Evolutionary conservation across 768 basidiomycete species (phyloP).

Genomic region (Lenzites betulinus): DNA sequence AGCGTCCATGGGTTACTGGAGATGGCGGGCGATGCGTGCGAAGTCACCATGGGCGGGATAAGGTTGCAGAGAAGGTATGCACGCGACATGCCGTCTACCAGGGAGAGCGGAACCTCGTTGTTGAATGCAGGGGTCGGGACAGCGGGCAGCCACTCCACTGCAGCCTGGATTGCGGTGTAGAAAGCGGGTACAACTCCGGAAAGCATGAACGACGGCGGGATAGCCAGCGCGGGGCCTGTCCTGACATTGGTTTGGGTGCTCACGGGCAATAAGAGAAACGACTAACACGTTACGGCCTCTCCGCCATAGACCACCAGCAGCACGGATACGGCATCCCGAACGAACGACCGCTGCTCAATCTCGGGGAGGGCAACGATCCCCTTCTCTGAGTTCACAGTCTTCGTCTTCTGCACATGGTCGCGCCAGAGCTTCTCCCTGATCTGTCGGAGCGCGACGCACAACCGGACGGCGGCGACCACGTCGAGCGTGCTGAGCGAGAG

Average conservation of each 20-base stretch:
- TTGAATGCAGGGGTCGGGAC: slow-evolving; percentile 52
- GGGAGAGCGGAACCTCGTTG: slow-evolving; percentile 69
- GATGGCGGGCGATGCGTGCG: slow-evolving; percentile 51
- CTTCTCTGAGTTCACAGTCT: slow-evolving; percentile 31
- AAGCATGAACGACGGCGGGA: slow-evolving; percentile 79
- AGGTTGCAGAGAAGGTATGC: slow-evolving; percentile 77
- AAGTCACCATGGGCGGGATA: slow-evolving; percentile 67
- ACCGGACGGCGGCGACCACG: slow-evolving; percentile 63
- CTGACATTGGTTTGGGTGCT: background rate
- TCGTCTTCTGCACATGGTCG: slow-evolving; percentile 41
- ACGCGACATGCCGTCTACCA: slow-evolving; percentile 80
- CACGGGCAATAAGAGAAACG: background rate
- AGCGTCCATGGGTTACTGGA: slow-evolving; percentile 76
- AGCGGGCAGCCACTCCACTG: slow-evolving; percentile 61
- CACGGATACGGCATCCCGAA: slow-evolving; percentile 56
- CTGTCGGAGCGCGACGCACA: slow-evolving; percentile 71
- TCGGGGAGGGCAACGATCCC: slow-evolving; percentile 29
- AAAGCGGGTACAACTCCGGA: slow-evolving; percentile 66
- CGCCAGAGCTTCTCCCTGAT: slow-evolving; percentile 52
- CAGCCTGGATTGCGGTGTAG: slow-evolving; percentile 59
- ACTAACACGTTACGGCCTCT: slow-evolving; percentile 67
- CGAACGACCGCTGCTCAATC: slow-evolving; percentile 56
- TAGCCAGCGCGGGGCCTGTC: slow-evolving; percentile 61
- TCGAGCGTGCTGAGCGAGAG: slow-evolving; percentile 63
- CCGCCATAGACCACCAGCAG: slow-evolving; percentile 77